Percentiles rank a stretch among this genome's conserved stretches.
Evolutionary conservation across 306 rosid genomes (phyloP).

Genomic region (Quillaja saponaria): DNA sequence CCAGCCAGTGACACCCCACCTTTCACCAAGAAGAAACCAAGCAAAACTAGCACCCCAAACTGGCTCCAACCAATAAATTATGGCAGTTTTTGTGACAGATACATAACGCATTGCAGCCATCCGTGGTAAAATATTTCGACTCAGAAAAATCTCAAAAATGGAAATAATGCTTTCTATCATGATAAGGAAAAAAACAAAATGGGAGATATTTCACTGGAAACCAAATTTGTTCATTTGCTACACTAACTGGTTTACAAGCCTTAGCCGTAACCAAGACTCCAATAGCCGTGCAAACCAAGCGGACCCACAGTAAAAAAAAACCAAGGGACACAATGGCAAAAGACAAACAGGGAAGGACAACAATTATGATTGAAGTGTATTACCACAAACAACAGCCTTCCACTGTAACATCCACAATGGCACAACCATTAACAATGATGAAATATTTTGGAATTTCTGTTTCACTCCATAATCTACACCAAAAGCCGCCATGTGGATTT

Average conservation of each 20-base stretch:
- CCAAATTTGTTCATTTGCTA: background rate
- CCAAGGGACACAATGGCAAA: too few relatives aligned
- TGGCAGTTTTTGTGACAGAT: slow-evolving; percentile 77
- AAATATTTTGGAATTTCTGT: too few relatives aligned
- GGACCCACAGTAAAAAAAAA: too few relatives aligned
- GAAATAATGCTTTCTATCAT: background rate
- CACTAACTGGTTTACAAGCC: too few relatives aligned
- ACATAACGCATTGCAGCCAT: slow-evolving; percentile 76
- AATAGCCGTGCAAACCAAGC: background rate
- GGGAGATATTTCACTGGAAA: background rate
- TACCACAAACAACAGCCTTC: too few relatives aligned
- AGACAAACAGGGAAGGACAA: too few relatives aligned
- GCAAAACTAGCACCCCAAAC: slow-evolving; percentile 83
- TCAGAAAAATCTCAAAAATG: slow-evolving; percentile 22
- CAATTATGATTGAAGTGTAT: too few relatives aligned
- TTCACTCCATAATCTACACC: too few relatives aligned
- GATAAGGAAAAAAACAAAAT: background rate
- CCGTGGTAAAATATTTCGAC: slow-evolving; percentile 35
- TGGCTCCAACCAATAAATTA: slow-evolving; percentile 77
- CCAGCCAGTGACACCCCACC: slow-evolving; percentile 75
- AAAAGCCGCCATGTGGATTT: too few relatives aligned
- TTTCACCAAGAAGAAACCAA: slow-evolving; percentile 83
- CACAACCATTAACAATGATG: too few relatives aligned
- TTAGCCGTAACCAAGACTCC: background rate
- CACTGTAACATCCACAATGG: too few relatives aligned